Evolutionary conservation across 2,329 filamentous ascomycete species (phyloP), one percentile per base, ranked within the genome.

Genomic region (Claviceps cyperi): DNA sequence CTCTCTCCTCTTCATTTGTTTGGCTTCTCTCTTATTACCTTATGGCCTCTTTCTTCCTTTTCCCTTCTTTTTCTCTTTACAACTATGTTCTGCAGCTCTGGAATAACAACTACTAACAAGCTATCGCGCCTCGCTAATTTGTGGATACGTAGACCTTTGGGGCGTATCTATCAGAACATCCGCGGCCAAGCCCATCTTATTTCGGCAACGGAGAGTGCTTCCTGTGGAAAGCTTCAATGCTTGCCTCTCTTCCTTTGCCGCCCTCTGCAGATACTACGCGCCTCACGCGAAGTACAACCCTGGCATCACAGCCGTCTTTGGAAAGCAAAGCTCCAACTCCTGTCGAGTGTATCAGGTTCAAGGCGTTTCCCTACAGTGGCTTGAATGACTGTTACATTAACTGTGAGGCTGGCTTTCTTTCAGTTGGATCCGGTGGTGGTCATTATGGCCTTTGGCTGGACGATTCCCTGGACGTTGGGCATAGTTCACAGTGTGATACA

Each of bases 311-410:
- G 19, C 17, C 43, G 22, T 32, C 50, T 6, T n/a, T 48, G n/a
- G 50, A 22, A 36, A 53, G 51, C 44, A 53, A 57, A 9, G 54
- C 58, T 5, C 57, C 58, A 43, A 58, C 62, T 19, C 58, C 60
- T 11, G 78, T 81, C 4, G 86, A 91, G 54, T 76, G 81, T 24
- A 87, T 97, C 57, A 81, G 92, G 19, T 98, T 98, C 76, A 96
- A 95, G 68, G 91, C 91, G 0, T 98, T 97, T 60, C 90, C 91
- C 0, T 97, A 96, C 62, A 94, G 86, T 51, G 92, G 92, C 5
- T 78, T 94, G 40, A 97, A 98, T 64, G 92, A 97, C 66, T 98
- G 94, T 64, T 88, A 91, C 71, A 92, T 97, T 57, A 85, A 94
- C 60, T 97, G 91, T 67, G 89, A 97, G 67, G 74, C 80, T 3